Conservation (phyloP, 495 filamentous ascomycete species). For the Pyronema omphalodes region DNA sequence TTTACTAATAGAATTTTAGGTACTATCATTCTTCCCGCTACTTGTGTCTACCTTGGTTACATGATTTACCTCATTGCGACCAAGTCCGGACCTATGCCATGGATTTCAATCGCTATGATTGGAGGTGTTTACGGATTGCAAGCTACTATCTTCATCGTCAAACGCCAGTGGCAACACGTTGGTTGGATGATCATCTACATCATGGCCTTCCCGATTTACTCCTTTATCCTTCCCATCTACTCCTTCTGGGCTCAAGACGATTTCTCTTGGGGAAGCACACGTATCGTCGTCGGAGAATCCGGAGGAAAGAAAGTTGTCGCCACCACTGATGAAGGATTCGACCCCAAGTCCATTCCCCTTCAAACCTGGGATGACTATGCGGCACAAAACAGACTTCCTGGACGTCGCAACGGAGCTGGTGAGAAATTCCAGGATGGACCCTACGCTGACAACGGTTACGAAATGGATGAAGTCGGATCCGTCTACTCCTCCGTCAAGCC, state of each 20-base stretch:
- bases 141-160: constrained; percentile 85
- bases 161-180: constrained; percentile 90
- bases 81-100: constrained; percentile 55
- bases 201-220: constrained; percentile 82
- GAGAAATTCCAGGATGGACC: constrained; percentile 45
- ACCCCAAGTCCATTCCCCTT: constrained; percentile 79
- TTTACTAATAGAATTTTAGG: background rate
- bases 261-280: constrained; percentile 95
- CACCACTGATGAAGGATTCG: constrained; percentile 69
- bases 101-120: constrained; percentile 74
- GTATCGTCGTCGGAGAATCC: constrained; percentile 87
- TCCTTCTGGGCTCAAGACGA: constrained; percentile 99
- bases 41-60: constrained; percentile 76
- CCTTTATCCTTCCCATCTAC: constrained; percentile 79
- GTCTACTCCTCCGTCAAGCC: constrained; percentile 91
- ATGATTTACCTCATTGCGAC: constrained; percentile 65
- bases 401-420: constrained; percentile 48
- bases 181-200: constrained; percentile 99
- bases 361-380: constrained; percentile 98
- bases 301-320: constrained; percentile 77
- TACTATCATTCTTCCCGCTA: constrained; percentile 83
- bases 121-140: constrained; percentile 89
- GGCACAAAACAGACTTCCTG: constrained; percentile 71
- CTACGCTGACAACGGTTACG: constrained; percentile 46
- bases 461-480: constrained; percentile 96